phyloP scores from a whole-genome alignment of 129 eudicot species.

The Oenanthe sinensis region DNA sequence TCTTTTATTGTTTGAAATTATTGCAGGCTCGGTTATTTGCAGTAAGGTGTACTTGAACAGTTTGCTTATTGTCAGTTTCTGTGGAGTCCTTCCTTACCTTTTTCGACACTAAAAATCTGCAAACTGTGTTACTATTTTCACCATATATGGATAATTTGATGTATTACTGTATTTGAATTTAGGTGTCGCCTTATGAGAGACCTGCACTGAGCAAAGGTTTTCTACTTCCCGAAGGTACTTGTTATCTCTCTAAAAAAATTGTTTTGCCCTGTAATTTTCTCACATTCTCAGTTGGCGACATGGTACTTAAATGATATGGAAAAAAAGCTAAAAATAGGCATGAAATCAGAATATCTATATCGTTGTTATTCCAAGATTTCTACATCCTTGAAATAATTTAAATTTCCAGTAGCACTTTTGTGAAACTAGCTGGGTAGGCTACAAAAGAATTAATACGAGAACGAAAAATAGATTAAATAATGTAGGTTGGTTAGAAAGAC shows the following conservation, averaged over 20 bases:
- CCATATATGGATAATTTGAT: neutral
- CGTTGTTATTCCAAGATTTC: neutral
- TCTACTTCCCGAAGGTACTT: conserved; percentile 92
- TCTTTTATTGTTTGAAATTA: no score
- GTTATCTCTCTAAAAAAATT: neutral
- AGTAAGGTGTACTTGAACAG: neutral
- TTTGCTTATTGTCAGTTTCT: neutral
- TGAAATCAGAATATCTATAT: neutral
- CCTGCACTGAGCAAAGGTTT: conserved; percentile 99
- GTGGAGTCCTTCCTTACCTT: neutral
- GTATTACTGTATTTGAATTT: conserved; percentile 16
- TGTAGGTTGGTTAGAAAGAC: neutral
- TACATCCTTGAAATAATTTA: neutral
- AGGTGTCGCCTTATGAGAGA: conserved; percentile 97
- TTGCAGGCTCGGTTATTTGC: no score
- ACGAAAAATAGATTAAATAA: neutral
- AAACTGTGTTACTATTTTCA: neutral
- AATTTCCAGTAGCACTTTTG: neutral
- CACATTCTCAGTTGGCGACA: neutral
- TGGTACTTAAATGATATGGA: neutral
- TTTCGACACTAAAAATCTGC: no score
- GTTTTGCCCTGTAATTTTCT: neutral
- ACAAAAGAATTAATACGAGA: neutral
- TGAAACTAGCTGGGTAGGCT: neutral
- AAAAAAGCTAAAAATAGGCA: neutral